phyloP scores from a whole-genome alignment of 768 basidiomycete species.

The Trametes gibbosa region DNA sequence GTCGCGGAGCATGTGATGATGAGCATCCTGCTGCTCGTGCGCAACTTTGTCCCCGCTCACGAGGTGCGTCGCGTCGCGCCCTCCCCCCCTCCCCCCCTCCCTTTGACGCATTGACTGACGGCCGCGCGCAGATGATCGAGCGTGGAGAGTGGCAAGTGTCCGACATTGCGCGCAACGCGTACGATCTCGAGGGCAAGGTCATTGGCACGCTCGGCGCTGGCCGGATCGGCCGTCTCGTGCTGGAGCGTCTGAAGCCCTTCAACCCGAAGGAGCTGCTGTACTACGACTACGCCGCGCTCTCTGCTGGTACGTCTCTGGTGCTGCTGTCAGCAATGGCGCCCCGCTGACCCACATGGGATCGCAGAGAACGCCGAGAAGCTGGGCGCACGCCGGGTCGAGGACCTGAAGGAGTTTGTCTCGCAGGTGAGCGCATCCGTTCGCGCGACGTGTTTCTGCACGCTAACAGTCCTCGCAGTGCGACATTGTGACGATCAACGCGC shows the following conservation, averaged over 20 bases:
- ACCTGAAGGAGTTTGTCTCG: slow-evolving; percentile 60
- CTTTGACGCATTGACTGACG: too few relatives aligned
- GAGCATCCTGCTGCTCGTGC: slow-evolving; percentile 86
- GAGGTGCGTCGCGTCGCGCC: slow-evolving; percentile 46
- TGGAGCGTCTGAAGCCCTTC: slow-evolving; percentile 78
- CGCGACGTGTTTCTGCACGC: neutral
- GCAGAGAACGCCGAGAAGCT: slow-evolving; percentile 63
- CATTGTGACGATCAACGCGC: slow-evolving; percentile 81
- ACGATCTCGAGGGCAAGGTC: slow-evolving; percentile 87
- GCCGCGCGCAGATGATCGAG: slow-evolving; percentile 60
- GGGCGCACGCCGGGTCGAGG: slow-evolving; percentile 70
- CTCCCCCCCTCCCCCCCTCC: too few relatives aligned
- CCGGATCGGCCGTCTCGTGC: slow-evolving; percentile 84
- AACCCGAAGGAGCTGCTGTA: slow-evolving; percentile 88
- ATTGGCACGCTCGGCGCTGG: slow-evolving; percentile 85
- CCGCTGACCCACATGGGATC: neutral
- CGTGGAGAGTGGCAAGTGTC: slow-evolving; percentile 87
- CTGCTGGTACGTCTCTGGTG: slow-evolving; percentile 30
- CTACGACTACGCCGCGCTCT: slow-evolving; percentile 79
- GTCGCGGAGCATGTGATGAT: slow-evolving; percentile 91
- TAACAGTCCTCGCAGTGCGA: slow-evolving; percentile 46
- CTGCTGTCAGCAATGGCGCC: neutral
- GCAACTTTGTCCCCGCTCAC: slow-evolving; percentile 86
- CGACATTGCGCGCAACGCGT: slow-evolving; percentile 77
- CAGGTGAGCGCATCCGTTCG: neutral